Base-by-base conservation (phyloP, 192 early-diverging fungal genomes). In the Podila horticola region DNA sequence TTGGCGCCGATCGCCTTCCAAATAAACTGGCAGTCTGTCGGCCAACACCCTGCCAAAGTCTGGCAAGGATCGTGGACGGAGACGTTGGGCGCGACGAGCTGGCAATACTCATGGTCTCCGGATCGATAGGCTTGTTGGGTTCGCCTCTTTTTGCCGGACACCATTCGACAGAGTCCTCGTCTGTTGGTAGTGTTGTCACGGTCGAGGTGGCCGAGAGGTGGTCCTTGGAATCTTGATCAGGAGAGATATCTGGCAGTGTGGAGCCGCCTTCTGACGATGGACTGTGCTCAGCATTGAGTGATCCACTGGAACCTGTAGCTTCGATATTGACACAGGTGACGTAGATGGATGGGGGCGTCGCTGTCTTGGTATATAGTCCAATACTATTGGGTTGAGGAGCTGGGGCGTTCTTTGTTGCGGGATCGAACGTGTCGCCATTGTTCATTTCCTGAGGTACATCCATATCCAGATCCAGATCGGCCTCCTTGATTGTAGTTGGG, bases 321-420 rank as follows among this genome's bases (percentile, higher is more conserved):
- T 74, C 64, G 22, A 61, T 74, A 58, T 74, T 26, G 26, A 61
- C 41, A 30, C 45, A 41, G 2, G 55, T 22, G 12, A 66, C 24
- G 24, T 50, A 9, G 20, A 30, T 22, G 11, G 58, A 17, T 5
- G 64, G 29, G 0, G 57, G 8, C 1, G 64, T 66, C 9, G 33
- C n/a, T 10, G 58, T 63, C 65, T 57, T 66, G 29, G 48, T 22
- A 36, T 58, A 41, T 11, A 73, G 45, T 28, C 58, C 50, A 29
- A 45, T 59, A 4, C 64, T 41, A 19, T 51, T 66, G 10, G 50
- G 38, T 13, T 58, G 62, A 30, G 41, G 29, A 20, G 29, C 19
- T n/a, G 50, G 34, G 6, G 15, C 10, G 9, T 41, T 51, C 29
- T 33, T 72, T 20, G 38, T 30, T 4, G 41, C 20, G 3, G 62